These are phyloP conservation scores for Linum usitatissimum DNA, from an alignment of 345 rosid genomes.

Conservation along the genomic window DNA sequence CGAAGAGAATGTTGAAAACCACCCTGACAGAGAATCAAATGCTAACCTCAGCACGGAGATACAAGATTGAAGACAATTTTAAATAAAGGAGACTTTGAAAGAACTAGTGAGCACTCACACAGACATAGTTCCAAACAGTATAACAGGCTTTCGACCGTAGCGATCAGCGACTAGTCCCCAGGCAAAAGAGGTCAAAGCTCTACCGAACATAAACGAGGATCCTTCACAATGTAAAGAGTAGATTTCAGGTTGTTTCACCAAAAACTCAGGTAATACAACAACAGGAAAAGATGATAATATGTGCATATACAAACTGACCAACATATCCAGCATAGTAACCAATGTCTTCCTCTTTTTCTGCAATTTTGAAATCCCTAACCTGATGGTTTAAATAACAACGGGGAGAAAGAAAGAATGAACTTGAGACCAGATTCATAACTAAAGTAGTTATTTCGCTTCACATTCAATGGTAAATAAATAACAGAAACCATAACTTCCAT, in stretches of 20 bases:
- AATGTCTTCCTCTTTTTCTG: conserved; percentile 59
- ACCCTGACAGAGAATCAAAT: conserved; percentile 26
- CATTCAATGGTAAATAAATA: no score
- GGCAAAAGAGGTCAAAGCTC: conserved; percentile 60
- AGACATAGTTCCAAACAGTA: conserved; percentile 37
- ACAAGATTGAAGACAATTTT: conserved; percentile 2
- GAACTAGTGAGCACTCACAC: conserved; percentile 33
- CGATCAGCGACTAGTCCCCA: conserved; percentile 81
- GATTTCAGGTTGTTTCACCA: neutral
- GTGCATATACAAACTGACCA: conserved; percentile 24
- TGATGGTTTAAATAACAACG: conserved; percentile 13
- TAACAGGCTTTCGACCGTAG: conserved; percentile 69
- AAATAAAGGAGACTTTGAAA: neutral
- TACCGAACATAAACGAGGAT: conserved; percentile 78
- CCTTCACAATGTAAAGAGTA: conserved; percentile 25
- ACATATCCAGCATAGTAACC: conserved; percentile 69
- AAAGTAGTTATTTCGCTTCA: conserved; percentile 1
- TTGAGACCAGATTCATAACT: no score
- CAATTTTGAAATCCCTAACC: conserved; percentile 52
- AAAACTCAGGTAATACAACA: conserved; percentile 3
- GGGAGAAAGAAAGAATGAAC: no score
- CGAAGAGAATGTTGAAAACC: conserved; percentile 53
- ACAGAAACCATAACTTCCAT: neutral
- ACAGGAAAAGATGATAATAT: neutral
- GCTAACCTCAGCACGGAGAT: neutral